These are phyloP conservation scores for Psidium friedrichsthalianum DNA, from an alignment of 345 rosid genomes.

Conservation along the genomic window DNA sequence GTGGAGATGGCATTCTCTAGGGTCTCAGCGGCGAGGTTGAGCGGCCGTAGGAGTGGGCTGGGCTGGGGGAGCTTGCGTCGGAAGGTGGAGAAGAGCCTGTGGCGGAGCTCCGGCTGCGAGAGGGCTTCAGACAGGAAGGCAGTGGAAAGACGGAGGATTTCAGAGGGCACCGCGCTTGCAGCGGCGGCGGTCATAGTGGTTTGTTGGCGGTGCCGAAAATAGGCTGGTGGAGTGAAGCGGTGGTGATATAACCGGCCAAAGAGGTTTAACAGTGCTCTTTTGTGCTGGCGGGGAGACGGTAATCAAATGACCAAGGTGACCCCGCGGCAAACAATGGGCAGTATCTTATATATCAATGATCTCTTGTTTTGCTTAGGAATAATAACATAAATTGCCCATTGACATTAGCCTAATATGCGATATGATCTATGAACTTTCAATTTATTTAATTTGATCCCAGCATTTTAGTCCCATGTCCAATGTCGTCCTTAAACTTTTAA, in stretches of 20 bases:
- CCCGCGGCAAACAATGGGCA: background rate
- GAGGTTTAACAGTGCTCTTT: background rate
- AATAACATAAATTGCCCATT: too few species aligned
- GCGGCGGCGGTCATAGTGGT: background rate
- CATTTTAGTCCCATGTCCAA: too few species aligned
- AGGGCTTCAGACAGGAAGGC: slow-evolving; percentile 26
- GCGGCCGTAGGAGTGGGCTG: slow-evolving; percentile 14
- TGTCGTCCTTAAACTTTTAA: too few species aligned
- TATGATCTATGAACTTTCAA: too few species aligned
- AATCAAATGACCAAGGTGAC: background rate
- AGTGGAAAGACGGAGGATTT: slow-evolving; percentile 31
- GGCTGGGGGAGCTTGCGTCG: slow-evolving; percentile 9
- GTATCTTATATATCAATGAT: background rate
- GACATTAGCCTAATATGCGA: too few species aligned
- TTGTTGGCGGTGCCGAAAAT: background rate
- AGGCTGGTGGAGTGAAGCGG: background rate
- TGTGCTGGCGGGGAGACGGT: background rate
- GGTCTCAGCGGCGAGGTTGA: slow-evolving; percentile 29
- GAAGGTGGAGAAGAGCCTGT: slow-evolving; percentile 22
- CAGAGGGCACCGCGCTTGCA: slow-evolving; percentile 8
- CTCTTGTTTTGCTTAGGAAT: too few species aligned
- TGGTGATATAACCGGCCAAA: background rate
- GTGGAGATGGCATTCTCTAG: slow-evolving; percentile 34
- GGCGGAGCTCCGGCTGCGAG: slow-evolving; percentile 35
- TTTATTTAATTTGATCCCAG: too few species aligned